phyloP scores from a whole-genome alignment of 768 basidiomycete genomes.

The Pulveroboletus sp. region DNA sequence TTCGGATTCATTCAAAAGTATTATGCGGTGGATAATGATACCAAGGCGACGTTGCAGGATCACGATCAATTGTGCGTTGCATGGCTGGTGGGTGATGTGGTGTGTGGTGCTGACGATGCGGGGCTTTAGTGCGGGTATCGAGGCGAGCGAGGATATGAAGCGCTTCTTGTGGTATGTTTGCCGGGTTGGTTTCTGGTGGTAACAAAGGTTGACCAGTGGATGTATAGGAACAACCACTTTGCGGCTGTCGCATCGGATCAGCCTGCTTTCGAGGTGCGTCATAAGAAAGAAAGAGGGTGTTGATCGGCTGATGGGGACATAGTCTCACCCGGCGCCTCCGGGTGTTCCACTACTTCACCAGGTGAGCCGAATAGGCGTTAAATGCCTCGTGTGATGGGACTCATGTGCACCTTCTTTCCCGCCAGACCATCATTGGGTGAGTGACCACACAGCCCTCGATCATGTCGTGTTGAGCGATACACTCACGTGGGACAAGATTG shows the following conservation, averaged over 20 bases:
- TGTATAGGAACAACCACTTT: conserved; percentile 67
- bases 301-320: background rate
- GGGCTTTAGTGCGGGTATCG: conserved; percentile 57
- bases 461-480: no score
- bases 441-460: conserved; percentile 20
- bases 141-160: conserved; percentile 69
- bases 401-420: background rate
- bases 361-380: conserved; percentile 32
- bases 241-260: conserved; percentile 68
- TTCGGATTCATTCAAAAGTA: conserved; percentile 65
- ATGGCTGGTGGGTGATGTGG: background rate
- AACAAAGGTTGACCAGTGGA: background rate
- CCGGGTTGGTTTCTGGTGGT: background rate
- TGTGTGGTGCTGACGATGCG: background rate
- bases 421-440: conserved; percentile 58
- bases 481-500: conserved; percentile 37
- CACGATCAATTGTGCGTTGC: conserved; percentile 54
- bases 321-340: conserved; percentile 55
- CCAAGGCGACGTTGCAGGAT: conserved; percentile 40
- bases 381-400: background rate
- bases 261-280: conserved; percentile 58
- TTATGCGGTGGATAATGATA: conserved; percentile 39
- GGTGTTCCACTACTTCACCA: conserved; percentile 51
- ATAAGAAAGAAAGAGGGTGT: background rate
- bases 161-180: conserved; percentile 60